These are phyloP conservation scores for Apophysomyces sp. DNA, from an alignment of 371 early-diverging fungal species.

Conservation along the genomic window DNA sequence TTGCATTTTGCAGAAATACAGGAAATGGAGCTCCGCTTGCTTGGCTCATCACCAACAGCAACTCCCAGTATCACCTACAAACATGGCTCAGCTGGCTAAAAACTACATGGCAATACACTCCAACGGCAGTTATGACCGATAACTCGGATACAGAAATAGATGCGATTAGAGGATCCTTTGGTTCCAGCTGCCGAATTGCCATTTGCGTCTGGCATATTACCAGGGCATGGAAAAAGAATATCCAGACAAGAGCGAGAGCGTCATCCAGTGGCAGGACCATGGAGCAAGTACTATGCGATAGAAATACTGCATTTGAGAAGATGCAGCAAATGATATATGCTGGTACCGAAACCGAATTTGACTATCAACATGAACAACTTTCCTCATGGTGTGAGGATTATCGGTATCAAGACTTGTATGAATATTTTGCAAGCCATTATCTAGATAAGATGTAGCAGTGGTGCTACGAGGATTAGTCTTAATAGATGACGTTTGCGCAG, in stretches of 20 bases:
- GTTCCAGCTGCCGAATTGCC: not conserved
- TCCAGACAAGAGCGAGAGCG: not conserved
- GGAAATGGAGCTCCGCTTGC: conserved; percentile 8
- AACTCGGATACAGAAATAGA: conserved; percentile 10
- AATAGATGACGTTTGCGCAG: too few relatives aligned
- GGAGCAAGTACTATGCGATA: not conserved
- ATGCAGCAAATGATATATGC: conserved; percentile 3
- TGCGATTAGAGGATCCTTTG: conserved; percentile 2
- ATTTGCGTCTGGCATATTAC: conserved; percentile 12
- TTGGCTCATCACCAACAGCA: conserved; percentile 11
- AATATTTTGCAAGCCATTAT: conserved; percentile 2
- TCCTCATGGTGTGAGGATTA: not conserved
- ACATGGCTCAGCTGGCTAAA: conserved; percentile 8
- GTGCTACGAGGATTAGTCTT: too few relatives aligned
- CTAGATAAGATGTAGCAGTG: conserved; percentile 5
- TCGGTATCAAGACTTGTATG: not conserved
- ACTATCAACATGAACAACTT: not conserved
- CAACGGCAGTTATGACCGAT: conserved; percentile 6
- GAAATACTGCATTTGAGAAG: not conserved
- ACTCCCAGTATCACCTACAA: not conserved
- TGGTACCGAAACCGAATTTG: not conserved
- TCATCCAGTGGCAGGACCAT: not conserved
- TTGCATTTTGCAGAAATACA: not conserved
- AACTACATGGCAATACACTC: not conserved
- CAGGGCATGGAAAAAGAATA: conserved; percentile 6